Percentiles rank a stretch among this genome's conserved stretches.
These are phyloP conservation scores for Auriscalpium vulgare DNA, from an alignment of 768 basidiomycete genomes.

Conservation along the genomic window DNA sequence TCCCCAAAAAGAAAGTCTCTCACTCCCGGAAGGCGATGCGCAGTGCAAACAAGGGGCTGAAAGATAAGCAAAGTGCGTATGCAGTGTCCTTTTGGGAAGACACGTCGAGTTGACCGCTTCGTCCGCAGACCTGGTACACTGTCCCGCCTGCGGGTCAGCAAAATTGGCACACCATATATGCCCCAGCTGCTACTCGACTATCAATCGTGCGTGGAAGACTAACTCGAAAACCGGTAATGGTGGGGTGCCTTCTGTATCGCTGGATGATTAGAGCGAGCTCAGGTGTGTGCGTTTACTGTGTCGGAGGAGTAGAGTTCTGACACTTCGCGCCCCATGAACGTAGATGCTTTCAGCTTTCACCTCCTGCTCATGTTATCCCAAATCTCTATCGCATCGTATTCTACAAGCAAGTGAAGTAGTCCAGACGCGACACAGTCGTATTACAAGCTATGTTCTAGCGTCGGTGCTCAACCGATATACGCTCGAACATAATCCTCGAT, in stretches of 20 bases:
- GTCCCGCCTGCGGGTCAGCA: slow-evolving; percentile 81
- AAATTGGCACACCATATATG: slow-evolving; percentile 90
- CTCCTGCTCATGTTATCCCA: too few species aligned
- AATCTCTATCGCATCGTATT: too few species aligned
- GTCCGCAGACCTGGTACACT: slow-evolving; percentile 73
- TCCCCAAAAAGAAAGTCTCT: slow-evolving; percentile 89
- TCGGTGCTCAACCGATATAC: not conserved
- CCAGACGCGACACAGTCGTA: too few species aligned
- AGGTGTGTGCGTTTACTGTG: not conserved
- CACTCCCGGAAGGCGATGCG: slow-evolving; percentile 96
- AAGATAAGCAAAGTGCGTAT: slow-evolving; percentile 81
- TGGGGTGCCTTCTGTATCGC: not conserved
- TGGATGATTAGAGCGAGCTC: not conserved
- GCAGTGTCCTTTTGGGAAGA: not conserved
- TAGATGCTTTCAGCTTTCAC: too few species aligned
- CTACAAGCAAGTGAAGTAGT: too few species aligned
- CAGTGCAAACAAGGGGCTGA: slow-evolving; percentile 87
- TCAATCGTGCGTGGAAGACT: slow-evolving; percentile 59
- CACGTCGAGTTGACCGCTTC: not conserved
- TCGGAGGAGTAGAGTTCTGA: not conserved
- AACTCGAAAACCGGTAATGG: slow-evolving; percentile 12
- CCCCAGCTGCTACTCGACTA: slow-evolving; percentile 65
- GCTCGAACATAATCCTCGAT: slow-evolving; percentile 8
- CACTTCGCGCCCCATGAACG: too few species aligned
- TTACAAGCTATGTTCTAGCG: too few species aligned